Evolutionary conservation across 169 alveolate genomes (phyloP), one percentile per base, ranked within the genome.

Genomic region (Plasmodium coatneyi): DNA sequence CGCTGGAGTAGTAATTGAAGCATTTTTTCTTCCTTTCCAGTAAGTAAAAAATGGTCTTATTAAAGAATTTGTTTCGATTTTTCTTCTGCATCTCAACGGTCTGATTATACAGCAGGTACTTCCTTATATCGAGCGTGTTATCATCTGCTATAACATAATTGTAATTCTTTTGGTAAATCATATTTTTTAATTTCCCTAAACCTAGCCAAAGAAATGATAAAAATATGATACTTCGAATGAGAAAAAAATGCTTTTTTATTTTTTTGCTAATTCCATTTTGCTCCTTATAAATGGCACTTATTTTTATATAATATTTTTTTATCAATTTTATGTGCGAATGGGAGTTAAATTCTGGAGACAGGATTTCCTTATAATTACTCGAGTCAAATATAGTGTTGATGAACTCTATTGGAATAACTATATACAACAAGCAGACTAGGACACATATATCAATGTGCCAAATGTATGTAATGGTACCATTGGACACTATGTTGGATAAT

Each of bases 111-210:
- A 86, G 30, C 66, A 86, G 28, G 74, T 86, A 86, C 66, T 86
- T 34, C 46, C 66, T 86, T 74, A 86, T 34, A 32, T 41, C 74
- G 76, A 86, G 25, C 25, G 86, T 46, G 76, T 86, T 86, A 74
- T 86, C 93, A 86, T 76, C 93, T 74, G 93, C 93, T 52, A 86
- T 86, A 19, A 86, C 86, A 86, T 86, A 86, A 76, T 86, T 86
- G 22, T 86, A 86, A 32, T 86, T 86, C 66, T 86, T 86, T 36
- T 86, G 52, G 80, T 86, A 86, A 32, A 86, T 86, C 80, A 86
- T 76, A 52, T 86, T 86, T 86, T 78, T 74, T 54, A 86, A 74
- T 86, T 52, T 54, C 28, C 79, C 86, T 41, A 86, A 72, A 19
- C 84, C 34, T 86, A 86, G 30, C 93, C 93, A 86, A n/a, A 86